Evolutionary conservation across 176 grass and related monocot genomes (phyloP).

Genomic region (Lolium multiflorum): DNA sequence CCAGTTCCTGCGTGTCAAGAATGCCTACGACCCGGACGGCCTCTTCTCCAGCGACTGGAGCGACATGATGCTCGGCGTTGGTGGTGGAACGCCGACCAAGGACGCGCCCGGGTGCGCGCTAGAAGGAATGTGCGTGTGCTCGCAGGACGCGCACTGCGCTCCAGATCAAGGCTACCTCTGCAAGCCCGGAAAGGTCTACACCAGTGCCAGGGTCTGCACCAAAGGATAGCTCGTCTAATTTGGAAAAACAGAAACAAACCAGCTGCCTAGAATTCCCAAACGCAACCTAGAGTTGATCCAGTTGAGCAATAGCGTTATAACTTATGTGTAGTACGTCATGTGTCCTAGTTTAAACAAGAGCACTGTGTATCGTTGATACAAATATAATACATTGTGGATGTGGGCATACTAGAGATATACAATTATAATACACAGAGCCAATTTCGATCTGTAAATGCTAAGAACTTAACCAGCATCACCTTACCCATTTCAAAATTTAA

Average conservation of each 20-base stretch:
- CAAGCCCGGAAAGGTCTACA: background rate
- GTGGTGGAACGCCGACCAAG: background rate
- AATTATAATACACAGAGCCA: background rate
- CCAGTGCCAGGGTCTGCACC: background rate
- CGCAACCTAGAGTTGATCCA: no score
- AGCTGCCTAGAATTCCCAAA: no score
- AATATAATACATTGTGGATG: background rate
- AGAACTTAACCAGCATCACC: background rate
- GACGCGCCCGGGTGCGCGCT: background rate
- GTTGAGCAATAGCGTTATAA: background rate
- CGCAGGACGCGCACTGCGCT: background rate
- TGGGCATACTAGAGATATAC: no score
- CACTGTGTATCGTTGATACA: background rate
- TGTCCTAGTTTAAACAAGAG: background rate
- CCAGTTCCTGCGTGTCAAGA: background rate
- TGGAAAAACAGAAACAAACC: no score
- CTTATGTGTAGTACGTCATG: background rate
- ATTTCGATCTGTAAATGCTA: background rate
- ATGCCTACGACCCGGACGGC: background rate
- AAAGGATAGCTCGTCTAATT: background rate
- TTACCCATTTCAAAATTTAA: background rate
- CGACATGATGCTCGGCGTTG: background rate
- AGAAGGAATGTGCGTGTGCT: background rate
- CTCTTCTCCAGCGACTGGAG: background rate
- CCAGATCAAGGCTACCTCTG: background rate